A percentile compares a stretch with the other conserved stretches of the same genome.
Conservation (phyloP, 2,329 filamentous ascomycete genomes). For the Diaporthe vexans region DNA sequence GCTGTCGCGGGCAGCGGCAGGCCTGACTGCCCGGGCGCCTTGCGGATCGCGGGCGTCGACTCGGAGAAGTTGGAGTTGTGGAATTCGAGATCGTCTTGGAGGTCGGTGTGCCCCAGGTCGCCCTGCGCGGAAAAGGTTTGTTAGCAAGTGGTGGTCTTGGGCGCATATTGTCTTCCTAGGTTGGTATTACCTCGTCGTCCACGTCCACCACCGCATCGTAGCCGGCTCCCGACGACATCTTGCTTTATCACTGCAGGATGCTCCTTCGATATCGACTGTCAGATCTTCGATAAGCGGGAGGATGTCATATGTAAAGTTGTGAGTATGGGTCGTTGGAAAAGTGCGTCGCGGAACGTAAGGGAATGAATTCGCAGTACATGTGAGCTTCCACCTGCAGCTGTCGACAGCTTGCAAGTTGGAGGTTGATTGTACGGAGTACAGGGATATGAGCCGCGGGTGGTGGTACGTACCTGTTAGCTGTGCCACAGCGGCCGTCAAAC, state of each 20-base stretch:
- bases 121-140: conserved; percentile 69
- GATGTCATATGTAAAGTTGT: background rate
- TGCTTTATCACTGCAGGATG: conserved; percentile 6
- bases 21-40: conserved; percentile 62
- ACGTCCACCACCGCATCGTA: conserved; percentile 99
- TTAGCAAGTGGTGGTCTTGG: conserved; percentile 20
- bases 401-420: conserved; percentile 35
- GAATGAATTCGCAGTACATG: conserved; percentile 1
- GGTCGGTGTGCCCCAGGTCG: conserved; percentile 96
- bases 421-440: conserved; percentile 21
- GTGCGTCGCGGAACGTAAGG: conserved; percentile 47
- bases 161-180: background rate
- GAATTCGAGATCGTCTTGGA: conserved; percentile 99
- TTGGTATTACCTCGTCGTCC: conserved; percentile 85
- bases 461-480: conserved; percentile 23
- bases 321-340: background rate
- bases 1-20: conserved; percentile 62
- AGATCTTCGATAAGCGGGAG: background rate
- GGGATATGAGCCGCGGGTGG: conserved; percentile 35
- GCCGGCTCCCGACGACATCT: conserved; percentile 85
- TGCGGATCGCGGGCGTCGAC: conserved; percentile 62
- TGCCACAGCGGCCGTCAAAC: background rate
- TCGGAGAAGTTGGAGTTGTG: conserved; percentile 90
- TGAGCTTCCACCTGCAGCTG: conserved; percentile 29
- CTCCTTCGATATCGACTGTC: background rate